Percentiles rank a stretch among this genome's conserved stretches.
These are phyloP conservation scores for Mortierella sp. DNA, from an alignment of 371 early-diverging fungal genomes.

Conservation along the genomic window DNA sequence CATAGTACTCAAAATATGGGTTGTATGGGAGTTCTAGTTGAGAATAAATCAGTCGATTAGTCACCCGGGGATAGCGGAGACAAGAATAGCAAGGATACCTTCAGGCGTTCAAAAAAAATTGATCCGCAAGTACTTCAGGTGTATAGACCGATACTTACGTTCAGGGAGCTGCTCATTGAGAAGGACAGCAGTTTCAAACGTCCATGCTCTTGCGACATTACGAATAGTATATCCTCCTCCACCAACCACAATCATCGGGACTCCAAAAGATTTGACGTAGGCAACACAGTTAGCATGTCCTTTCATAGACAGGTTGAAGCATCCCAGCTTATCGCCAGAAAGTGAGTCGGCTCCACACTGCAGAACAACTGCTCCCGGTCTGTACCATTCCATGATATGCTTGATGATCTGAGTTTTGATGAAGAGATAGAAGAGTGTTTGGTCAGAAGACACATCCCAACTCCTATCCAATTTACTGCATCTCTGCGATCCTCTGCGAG, in stretches of 20 bases:
- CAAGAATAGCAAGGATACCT: too few species aligned
- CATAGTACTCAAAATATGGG: constrained; percentile 95
- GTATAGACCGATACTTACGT: constrained; percentile 10
- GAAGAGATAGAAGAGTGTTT: neutral
- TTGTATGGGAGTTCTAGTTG: constrained; percentile 87
- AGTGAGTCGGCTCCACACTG: constrained; percentile 99
- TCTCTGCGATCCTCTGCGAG: neutral
- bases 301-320: constrained; percentile 97
- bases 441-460: neutral
- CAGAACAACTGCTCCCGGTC: constrained; percentile 96
- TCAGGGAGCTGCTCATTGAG: constrained; percentile 48
- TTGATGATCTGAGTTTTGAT: constrained; percentile 61
- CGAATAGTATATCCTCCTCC: constrained; percentile 99
- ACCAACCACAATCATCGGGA: constrained; percentile 96
- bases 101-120: too few species aligned
- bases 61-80: too few species aligned
- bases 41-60: too few species aligned
- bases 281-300: constrained; percentile 94
- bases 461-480: neutral
- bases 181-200: constrained; percentile 95
- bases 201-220: constrained; percentile 98
- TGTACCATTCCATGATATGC: constrained; percentile 93
- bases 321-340: constrained; percentile 98
- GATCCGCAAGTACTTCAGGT: too few species aligned
- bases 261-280: constrained; percentile 91